phyloP scores from a whole-genome alignment of 768 basidiomycete species.

The Atractiella rhizophila region DNA sequence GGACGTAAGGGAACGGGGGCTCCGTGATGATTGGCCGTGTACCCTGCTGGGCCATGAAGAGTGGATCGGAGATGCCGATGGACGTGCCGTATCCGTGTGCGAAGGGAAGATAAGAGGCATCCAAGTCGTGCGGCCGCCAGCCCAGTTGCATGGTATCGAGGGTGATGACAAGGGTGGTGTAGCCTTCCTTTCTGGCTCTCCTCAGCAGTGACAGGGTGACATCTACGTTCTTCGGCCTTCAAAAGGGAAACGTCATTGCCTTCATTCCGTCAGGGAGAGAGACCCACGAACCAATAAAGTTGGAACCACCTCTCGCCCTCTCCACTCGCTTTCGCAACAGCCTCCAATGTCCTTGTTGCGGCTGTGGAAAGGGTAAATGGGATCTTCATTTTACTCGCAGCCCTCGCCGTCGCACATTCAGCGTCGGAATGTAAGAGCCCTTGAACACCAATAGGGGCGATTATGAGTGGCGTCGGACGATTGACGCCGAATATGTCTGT shows the following conservation, averaged over 20 bases:
- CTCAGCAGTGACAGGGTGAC: constrained; percentile 24
- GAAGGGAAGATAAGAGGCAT: constrained; percentile 5
- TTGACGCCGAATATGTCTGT: constrained; percentile 6
- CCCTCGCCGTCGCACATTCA: constrained; percentile 2
- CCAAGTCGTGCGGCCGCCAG: constrained; percentile 7
- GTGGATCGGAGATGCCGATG: constrained; percentile 29
- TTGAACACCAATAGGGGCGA: constrained; percentile 5
- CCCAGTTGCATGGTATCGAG: constrained; percentile 9
- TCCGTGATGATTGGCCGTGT: constrained; percentile 17
- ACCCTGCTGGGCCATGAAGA: constrained; percentile 29
- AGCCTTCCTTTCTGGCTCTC: constrained; percentile 29
- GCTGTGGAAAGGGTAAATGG: constrained; percentile 5
- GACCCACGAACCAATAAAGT: constrained; percentile 2
- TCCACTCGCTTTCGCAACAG: constrained; percentile 4
- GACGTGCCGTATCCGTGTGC: constrained; percentile 25
- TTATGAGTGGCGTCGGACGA: constrained; percentile 1
- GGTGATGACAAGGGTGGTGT: constrained; percentile 20
- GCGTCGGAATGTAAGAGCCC: constrained; percentile 6
- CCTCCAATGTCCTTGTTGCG: constrained; percentile 4
- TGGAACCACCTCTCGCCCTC: constrained; percentile 5
- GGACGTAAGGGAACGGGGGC: constrained; percentile 4
- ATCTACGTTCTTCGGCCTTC: constrained; percentile 1
- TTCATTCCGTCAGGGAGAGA: neutral
- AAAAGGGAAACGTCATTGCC: neutral
- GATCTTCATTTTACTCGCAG: neutral